These are phyloP conservation scores for Uncinocarpus reesii DNA, from an alignment of 2,329 filamentous ascomycete species.

Conservation along the genomic window DNA sequence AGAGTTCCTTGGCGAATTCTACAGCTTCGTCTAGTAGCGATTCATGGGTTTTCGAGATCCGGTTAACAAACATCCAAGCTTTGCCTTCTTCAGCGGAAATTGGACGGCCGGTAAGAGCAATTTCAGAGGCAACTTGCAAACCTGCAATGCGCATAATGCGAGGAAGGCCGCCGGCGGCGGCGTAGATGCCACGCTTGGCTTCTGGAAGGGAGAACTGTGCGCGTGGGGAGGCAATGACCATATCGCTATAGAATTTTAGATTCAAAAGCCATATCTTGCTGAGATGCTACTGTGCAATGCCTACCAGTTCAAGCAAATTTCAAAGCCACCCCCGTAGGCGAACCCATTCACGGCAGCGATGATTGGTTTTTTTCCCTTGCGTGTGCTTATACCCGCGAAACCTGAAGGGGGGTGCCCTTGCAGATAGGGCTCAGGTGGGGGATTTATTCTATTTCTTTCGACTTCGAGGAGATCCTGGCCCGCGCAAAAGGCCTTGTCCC, in stretches of 20 bases:
- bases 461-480: conserved; percentile 39
- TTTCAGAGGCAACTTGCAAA: conserved; percentile 57
- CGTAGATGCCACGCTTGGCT: conserved; percentile 58
- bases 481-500: conserved; percentile 38
- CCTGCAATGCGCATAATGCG: conserved; percentile 58
- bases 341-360: conserved; percentile 70
- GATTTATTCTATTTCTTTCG: conserved; percentile 23
- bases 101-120: conserved; percentile 55
- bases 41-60: conserved; percentile 54
- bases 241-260: conserved; percentile 52
- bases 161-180: conserved; percentile 59
- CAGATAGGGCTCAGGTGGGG: conserved; percentile 19
- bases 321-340: conserved; percentile 65
- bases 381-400: conserved; percentile 46
- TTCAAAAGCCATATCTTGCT: neutral
- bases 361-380: conserved; percentile 59
- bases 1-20: conserved; percentile 49
- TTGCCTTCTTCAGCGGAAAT: conserved; percentile 51
- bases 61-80: conserved; percentile 57
- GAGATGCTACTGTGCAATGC: conserved; percentile 14
- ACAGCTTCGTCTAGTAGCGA: conserved; percentile 67
- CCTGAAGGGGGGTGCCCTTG: conserved; percentile 39
- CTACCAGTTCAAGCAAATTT: conserved; percentile 82
- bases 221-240: conserved; percentile 50
- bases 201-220: conserved; percentile 62